Evolutionary conservation across 2,329 filamentous ascomycete species (phyloP).

Genomic region (Penicillium occitanis): DNA sequence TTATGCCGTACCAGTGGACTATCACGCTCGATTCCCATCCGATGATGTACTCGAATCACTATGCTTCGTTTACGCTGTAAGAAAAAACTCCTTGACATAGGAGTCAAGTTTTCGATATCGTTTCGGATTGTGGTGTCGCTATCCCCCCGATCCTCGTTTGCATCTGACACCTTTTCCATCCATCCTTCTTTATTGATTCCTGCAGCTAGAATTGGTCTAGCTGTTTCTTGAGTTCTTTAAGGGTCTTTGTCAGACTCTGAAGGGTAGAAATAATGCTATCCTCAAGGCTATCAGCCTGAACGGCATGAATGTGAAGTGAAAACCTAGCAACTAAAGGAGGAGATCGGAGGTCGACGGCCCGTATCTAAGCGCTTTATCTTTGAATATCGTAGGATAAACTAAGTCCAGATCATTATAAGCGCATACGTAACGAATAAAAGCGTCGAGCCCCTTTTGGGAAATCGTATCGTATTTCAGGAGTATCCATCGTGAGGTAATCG

Average conservation of each 20-base stretch:
- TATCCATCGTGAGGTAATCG: neutral
- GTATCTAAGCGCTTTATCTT: neutral
- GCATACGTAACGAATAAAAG: neutral
- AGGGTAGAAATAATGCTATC: neutral
- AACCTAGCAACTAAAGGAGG: neutral
- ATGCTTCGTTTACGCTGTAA: too few species aligned
- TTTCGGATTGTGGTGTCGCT: neutral
- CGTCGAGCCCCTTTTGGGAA: neutral
- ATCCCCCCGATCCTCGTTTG: neutral
- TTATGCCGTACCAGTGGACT: neutral
- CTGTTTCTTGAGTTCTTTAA: neutral
- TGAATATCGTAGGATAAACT: neutral
- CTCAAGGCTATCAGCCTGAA: neutral
- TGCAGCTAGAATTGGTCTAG: neutral
- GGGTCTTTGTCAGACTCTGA: neutral
- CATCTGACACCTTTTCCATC: neutral
- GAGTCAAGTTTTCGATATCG: neutral
- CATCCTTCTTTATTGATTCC: neutral
- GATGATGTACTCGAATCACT: too few species aligned
- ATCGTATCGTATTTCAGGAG: neutral
- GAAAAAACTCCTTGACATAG: neutral
- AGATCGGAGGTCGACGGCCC: neutral
- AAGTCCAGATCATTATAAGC: neutral
- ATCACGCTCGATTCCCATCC: neutral
- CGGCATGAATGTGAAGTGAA: neutral